Base-by-base conservation (phyloP, 345 rosid species). In the Lumnitzera racemosa region DNA sequence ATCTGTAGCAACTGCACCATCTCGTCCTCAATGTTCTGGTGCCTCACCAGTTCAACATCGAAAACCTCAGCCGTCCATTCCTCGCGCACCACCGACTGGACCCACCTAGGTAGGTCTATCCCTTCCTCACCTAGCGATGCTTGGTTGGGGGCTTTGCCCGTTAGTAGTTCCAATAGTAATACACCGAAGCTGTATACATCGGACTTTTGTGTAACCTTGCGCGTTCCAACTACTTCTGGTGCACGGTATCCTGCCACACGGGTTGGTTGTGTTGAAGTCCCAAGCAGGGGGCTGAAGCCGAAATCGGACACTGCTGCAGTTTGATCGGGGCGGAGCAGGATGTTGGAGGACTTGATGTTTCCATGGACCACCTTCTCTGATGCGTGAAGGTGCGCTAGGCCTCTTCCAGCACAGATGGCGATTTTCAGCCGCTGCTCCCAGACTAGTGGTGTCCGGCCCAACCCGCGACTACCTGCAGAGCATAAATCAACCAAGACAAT, bases 51-150 rank as follows among this genome's bases (percentile, higher is more conserved):
- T 78, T 92, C 98, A 46, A 80, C 84, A 11, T 87, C 98, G 48
- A 92, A 87, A 0, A 92, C 98, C 76, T 89, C 98, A 0, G 98
- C 98, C 12, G 97, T 90, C 98, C 98, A 92, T 67, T 92, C 98
- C 74, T 92, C 98, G 3, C 94, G 61, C 2, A 92, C 97, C 59
- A 92, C 98, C 0, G 98, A 92, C 61, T 85, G 96, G 36, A 92
- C 98, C 97, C 98, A 92, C 46, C 96, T 62, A 0, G 98, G 97
- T 49, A 92, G 70, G 70, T 92, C 86, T 54, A 90, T 90, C 43
- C 98, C 90, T 68, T 92, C 97, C 46, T 89, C 98, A 0, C 97
- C 97, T 50, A 89, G 61, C 2, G 87, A 92, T 0, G 90, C 91
- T 62, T 92, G 98, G 62, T 84, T 84, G 0, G 98, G 98, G 0